Evolutionary conservation across 179 eudicot species (phyloP), one percentile per base, ranked within the genome.

Genomic region (Sideroxylon spinosum): DNA sequence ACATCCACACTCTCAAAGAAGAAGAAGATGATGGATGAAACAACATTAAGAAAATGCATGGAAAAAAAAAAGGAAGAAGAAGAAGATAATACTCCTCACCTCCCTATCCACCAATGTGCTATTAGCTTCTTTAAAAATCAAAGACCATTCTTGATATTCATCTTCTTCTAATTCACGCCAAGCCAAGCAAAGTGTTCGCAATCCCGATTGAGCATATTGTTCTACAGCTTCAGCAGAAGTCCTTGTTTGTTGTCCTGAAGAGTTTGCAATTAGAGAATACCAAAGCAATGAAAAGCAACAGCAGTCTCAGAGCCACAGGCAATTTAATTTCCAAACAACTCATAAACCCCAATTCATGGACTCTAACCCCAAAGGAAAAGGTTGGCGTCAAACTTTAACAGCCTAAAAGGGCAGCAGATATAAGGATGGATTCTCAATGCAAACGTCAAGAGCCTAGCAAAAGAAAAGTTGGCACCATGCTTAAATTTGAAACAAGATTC

Each of bases 91-190:
- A 50, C 66, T 48, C 19, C 32, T 84, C 83, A 95, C 99, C 98
- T 95, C 98, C 85, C 99, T 87, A 80, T 95, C 99, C 61, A 92
- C 92, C 81, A 95, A 87, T 78, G 91, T 86, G 86, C 98, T 94
- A 82, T 91, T 92, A 81, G 99, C 97, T 84, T 95, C 99, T 82
- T 89, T 95, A 84, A 92, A 95, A 87, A 89, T 84, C 60, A 81
- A 84, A 80, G 97, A 87, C 99, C 99, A 95, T 79, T 92, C 96
- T 64, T 55, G 85, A 84, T 95, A 95, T 82, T 93, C 98, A 69
- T 87, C 93, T 78, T 93, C 93, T 74, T 89, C 87, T 81, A 93
- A 80, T 82, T 92, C 97, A 74, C 97, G 97, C 93, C 96, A 95
- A 37, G 96, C 98, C 85, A 95, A 83, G 84, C 98, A 95, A 75